Evolutionary conservation across 139 green algal species (phyloP), one percentile per base, ranked within the genome.

Genomic region (Coelastrella sp.): DNA sequence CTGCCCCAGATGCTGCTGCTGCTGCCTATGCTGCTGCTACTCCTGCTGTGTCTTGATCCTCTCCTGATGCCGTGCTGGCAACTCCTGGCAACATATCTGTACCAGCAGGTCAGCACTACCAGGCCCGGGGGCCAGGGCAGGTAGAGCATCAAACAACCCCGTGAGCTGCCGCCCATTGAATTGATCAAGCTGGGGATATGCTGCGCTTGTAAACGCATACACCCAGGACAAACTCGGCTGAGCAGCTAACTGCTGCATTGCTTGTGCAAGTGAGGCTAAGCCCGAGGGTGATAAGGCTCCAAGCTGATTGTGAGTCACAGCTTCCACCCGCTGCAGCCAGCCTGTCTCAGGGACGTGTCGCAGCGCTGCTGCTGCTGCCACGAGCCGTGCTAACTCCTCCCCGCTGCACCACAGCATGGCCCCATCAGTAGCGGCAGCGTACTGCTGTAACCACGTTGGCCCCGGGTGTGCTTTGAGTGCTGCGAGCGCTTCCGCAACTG

Each of bases 161-260:
- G 65, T 80, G 81, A 95, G 91, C 90, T 95, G 91, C 57, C 17
- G 0, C 2, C 89, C 61, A 20, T 87, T 68, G 73, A 95, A 94
- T n/a, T 83, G 68, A 61, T 94, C 91, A 13, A 95, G 88, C 22
- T 76, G 81, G 6, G 73, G 14, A 68, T 95, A 95, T 13, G 81
- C 90, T 2, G 91, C 86, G 74, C 93, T 85, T 65, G 94, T 88
- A 89, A 92, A 94, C 58, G 78, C 80, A 82, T 95, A 95, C 56
- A 95, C 86, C 93, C 93, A 95, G 10, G 92, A 93, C 19, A 91
- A 66, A 60, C 86, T 77, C 4, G 79, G 90, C 91, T 91, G 85
- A 8, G 74, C 79, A 22, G 59, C 57, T 19, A 92, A 75, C 19
- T 85, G 73, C 59, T 64, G 56, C 56, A 90, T 58, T 4, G 75